These are phyloP conservation scores for Fragaria vesca DNA, from an alignment of 306 rosid genomes.

Conservation along the genomic window DNA sequence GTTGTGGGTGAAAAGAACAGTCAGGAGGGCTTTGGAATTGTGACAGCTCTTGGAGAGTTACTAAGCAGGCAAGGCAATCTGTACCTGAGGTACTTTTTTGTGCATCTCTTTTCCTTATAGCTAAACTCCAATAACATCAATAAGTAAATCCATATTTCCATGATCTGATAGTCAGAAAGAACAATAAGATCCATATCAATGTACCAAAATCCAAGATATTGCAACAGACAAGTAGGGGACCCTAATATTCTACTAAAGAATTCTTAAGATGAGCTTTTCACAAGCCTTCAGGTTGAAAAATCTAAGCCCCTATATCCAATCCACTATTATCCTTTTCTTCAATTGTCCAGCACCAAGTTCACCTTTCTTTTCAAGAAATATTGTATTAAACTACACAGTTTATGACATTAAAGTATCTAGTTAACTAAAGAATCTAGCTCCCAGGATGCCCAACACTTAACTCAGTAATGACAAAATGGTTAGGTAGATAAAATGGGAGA, in stretches of 20 bases:
- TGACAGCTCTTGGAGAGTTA: slow-evolving; percentile 11
- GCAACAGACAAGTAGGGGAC: neutral
- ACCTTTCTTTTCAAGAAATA: neutral
- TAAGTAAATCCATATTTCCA: neutral
- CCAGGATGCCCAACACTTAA: no score
- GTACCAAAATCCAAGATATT: neutral
- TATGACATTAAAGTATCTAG: slow-evolving; percentile 1
- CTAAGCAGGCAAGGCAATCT: slow-evolving; percentile 30
- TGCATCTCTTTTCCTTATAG: neutral
- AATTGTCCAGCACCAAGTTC: neutral
- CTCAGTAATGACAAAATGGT: neutral
- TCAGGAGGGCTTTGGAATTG: slow-evolving; percentile 20
- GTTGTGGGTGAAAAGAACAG: slow-evolving; percentile 5
- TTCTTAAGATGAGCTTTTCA: neutral
- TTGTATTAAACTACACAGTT: neutral
- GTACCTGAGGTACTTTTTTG: slow-evolving; percentile 23
- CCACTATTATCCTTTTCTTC: neutral
- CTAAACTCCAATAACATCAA: neutral
- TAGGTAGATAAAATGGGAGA: slow-evolving; percentile 7
- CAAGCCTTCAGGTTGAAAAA: neutral
- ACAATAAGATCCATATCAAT: neutral
- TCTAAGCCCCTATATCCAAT: neutral
- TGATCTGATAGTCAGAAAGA: neutral
- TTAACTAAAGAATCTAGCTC: no score
- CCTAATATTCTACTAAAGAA: neutral